A percentile compares a stretch with the other conserved stretches of the same genome.
These are phyloP conservation scores for Monosporozyma aerobia DNA, from an alignment of 805 yeast species.

Conservation along the genomic window DNA sequence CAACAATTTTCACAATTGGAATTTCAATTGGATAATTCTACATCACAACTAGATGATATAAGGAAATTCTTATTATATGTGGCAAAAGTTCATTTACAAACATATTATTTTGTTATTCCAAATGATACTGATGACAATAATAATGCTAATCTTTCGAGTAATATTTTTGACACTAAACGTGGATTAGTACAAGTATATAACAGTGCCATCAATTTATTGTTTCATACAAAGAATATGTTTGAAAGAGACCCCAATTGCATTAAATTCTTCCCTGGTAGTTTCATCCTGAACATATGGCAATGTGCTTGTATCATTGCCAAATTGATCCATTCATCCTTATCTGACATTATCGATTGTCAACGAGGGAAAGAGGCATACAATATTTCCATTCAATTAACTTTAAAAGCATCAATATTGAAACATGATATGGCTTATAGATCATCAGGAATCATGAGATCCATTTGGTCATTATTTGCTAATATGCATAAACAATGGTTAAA, in stretches of 20 bases:
- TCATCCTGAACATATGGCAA: conserved; percentile 82
- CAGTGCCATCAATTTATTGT: conserved; percentile 62
- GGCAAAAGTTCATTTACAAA: conserved; percentile 70
- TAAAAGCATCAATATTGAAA: conserved; percentile 74
- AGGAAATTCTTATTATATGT: conserved; percentile 60
- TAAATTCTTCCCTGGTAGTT: conserved; percentile 74
- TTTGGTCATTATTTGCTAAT: conserved; percentile 79
- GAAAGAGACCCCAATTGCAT: conserved; percentile 52
- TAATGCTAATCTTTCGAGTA: neutral
- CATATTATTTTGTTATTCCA: conserved; percentile 68
- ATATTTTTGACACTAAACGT: conserved; percentile 50
- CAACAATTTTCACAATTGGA: conserved; percentile 74
- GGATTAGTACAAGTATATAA: conserved; percentile 74
- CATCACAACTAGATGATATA: conserved; percentile 46
- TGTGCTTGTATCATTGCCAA: conserved; percentile 78
- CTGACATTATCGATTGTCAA: conserved; percentile 54
- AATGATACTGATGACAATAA: neutral
- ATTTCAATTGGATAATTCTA: conserved; percentile 18
- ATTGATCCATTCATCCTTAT: conserved; percentile 65
- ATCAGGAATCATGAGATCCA: conserved; percentile 85
- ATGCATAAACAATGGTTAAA: conserved; percentile 40
- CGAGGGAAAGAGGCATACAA: conserved; percentile 64
- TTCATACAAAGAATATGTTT: conserved; percentile 57
- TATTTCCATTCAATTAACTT: conserved; percentile 56
- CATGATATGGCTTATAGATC: conserved; percentile 91